These are phyloP conservation scores for Diplotaxis tenuifolia DNA, from an alignment of 345 rosid genomes.

Conservation along the genomic window DNA sequence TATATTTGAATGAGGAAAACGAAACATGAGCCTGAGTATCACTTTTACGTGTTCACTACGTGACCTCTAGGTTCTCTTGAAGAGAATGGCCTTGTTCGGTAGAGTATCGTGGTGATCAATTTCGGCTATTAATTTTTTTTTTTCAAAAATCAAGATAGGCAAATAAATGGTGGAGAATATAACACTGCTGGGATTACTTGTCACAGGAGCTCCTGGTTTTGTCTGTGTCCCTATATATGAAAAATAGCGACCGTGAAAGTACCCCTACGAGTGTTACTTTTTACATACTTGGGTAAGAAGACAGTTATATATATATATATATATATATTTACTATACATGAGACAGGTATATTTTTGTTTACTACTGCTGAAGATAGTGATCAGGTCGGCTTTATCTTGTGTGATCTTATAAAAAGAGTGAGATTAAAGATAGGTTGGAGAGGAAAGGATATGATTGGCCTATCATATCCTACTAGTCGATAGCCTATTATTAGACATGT, in stretches of 20 bases:
- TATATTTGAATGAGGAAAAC: background rate
- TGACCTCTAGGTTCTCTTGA: background rate
- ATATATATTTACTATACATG: too few species aligned
- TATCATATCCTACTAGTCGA: slow-evolving; percentile 53
- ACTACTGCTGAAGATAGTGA: background rate
- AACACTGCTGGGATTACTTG: background rate
- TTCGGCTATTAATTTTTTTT: background rate
- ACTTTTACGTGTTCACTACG: background rate
- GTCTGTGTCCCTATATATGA: background rate
- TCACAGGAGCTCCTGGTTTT: background rate
- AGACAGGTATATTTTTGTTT: background rate
- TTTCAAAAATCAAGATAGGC: background rate
- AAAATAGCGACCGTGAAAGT: background rate
- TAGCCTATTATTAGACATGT: too few species aligned
- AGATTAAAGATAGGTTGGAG: background rate
- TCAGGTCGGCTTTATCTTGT: background rate
- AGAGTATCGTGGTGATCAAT: background rate
- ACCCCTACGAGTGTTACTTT: background rate
- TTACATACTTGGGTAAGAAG: background rate
- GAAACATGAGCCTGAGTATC: background rate
- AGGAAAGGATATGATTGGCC: background rate
- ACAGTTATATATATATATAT: too few species aligned
- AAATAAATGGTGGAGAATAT: background rate
- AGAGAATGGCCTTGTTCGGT: background rate
- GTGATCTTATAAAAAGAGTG: too few species aligned